Percentiles rank a stretch among this genome's conserved stretches.
These are phyloP conservation scores for Brachypodium distachyon DNA, from an alignment of 202 grass and related monocot genomes.

Conservation along the genomic window DNA sequence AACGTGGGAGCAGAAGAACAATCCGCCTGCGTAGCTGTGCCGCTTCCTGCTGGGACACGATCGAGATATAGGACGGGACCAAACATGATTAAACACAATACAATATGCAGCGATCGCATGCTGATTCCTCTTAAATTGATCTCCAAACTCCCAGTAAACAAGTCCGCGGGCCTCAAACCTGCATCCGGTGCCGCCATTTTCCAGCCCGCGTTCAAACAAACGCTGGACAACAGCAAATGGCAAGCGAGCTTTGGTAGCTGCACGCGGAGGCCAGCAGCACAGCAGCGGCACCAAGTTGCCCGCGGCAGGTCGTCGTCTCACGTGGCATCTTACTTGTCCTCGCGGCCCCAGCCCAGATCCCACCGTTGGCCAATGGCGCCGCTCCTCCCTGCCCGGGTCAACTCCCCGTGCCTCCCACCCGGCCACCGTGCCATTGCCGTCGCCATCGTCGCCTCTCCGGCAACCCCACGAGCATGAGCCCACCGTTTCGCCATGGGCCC, in stretches of 20 bases:
- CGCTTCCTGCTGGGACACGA: too few species aligned
- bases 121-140: too few species aligned
- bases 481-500: neutral
- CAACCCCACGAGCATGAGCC: constrained; percentile 13
- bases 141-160: neutral
- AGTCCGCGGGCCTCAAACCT: neutral
- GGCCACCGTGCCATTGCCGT: neutral
- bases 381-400: neutral
- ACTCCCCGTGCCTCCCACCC: constrained; percentile 12
- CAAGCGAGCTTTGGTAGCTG: neutral
- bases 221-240: neutral
- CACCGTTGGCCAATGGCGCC: constrained; percentile 26
- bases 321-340: neutral
- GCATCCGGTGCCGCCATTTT: neutral
- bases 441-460: neutral
- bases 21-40: too few species aligned
- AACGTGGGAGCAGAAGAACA: too few species aligned
- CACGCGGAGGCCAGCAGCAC: neutral
- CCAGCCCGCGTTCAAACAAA: constrained; percentile 8
- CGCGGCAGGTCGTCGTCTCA: constrained; percentile 16
- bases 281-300: too few species aligned
- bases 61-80: neutral
- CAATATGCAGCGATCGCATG: neutral
- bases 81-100: neutral
- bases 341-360: constrained; percentile 11